Evolutionary conservation across 2,329 filamentous ascomycete species (phyloP).

Genomic region (Arthrobotrys entomopaga): DNA sequence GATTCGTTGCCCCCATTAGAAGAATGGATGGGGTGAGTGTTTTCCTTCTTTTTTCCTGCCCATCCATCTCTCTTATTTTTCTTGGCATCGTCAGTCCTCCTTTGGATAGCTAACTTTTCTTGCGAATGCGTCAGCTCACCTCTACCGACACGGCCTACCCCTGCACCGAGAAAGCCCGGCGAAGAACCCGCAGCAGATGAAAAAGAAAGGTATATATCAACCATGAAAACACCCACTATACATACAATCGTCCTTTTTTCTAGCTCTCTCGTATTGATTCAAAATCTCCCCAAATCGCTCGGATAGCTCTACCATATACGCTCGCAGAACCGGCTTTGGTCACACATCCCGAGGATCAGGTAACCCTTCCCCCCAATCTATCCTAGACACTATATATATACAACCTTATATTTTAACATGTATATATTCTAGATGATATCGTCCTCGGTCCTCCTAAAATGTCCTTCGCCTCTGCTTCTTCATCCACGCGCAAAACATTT

Average conservation of each 20-base stretch:
- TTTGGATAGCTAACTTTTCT: slow-evolving; percentile 20
- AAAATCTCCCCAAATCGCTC: no score
- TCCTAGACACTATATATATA: no score
- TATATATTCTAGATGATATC: slow-evolving; percentile 63
- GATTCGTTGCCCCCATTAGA: slow-evolving; percentile 68
- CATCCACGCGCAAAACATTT: slow-evolving; percentile 63
- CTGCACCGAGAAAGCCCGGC: slow-evolving; percentile 47
- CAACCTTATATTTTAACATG: neutral
- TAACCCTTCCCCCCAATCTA: slow-evolving; percentile 43
- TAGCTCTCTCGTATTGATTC: neutral
- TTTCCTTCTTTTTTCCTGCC: slow-evolving; percentile 1
- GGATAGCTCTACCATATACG: slow-evolving; percentile 7
- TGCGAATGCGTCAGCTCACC: slow-evolving; percentile 30
- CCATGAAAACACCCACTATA: neutral
- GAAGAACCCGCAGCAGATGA: slow-evolving; percentile 38
- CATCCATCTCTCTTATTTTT: slow-evolving; percentile 1
- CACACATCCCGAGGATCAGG: slow-evolving; percentile 58
- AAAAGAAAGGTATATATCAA: slow-evolving; percentile 51
- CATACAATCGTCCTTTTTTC: no score
- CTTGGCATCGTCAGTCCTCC: neutral
- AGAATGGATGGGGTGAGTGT: slow-evolving; percentile 68
- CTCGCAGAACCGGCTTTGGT: slow-evolving; percentile 53
- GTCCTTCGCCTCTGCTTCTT: slow-evolving; percentile 66
- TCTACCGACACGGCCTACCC: slow-evolving; percentile 50
- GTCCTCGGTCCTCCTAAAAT: slow-evolving; percentile 68